A percentile compares a stretch with the other conserved stretches of the same genome.
These are phyloP conservation scores for Aspergillus sp. DNA, from an alignment of 2,329 filamentous ascomycete species.

Conservation along the genomic window DNA sequence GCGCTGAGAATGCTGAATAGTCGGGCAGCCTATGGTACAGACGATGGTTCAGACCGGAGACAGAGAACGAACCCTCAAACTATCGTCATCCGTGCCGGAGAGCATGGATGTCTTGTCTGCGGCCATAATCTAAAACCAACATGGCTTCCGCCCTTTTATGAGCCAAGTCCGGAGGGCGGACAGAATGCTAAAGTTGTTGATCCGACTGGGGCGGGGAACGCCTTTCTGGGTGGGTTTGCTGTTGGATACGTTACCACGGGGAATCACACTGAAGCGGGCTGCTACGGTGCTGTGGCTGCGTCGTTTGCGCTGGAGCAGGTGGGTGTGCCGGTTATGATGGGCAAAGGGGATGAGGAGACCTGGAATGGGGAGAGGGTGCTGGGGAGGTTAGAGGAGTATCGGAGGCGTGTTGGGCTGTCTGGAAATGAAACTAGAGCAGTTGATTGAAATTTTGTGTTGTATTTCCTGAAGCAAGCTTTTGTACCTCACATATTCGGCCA, in stretches of 20 bases:
- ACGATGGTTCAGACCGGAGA: background rate
- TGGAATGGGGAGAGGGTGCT: conserved; percentile 25
- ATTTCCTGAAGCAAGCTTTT: conserved; percentile 11
- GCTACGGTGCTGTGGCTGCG: conserved; percentile 38
- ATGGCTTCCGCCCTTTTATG: conserved; percentile 39
- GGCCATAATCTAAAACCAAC: conserved; percentile 8
- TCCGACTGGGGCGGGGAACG: conserved; percentile 43
- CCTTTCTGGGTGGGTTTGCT: conserved; percentile 41
- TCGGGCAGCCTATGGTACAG: conserved; percentile 24
- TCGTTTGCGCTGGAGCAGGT: conserved; percentile 40
- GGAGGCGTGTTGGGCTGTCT: background rate
- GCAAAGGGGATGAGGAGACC: conserved; percentile 9
- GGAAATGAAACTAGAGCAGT: background rate
- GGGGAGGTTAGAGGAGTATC: conserved; percentile 25
- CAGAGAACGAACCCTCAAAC: background rate
- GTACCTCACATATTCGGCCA: background rate
- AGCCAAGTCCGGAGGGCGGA: background rate
- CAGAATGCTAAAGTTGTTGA: conserved; percentile 33
- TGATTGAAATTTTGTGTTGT: background rate
- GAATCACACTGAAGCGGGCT: conserved; percentile 31
- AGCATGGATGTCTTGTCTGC: conserved; percentile 34
- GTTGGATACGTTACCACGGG: conserved; percentile 29
- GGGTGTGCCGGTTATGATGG: conserved; percentile 27
- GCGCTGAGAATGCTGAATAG: conserved; percentile 15
- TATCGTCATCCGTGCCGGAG: conserved; percentile 37